phyloP scores from a whole-genome alignment of 768 basidiomycete species.

The Butyriboletus loyo region DNA sequence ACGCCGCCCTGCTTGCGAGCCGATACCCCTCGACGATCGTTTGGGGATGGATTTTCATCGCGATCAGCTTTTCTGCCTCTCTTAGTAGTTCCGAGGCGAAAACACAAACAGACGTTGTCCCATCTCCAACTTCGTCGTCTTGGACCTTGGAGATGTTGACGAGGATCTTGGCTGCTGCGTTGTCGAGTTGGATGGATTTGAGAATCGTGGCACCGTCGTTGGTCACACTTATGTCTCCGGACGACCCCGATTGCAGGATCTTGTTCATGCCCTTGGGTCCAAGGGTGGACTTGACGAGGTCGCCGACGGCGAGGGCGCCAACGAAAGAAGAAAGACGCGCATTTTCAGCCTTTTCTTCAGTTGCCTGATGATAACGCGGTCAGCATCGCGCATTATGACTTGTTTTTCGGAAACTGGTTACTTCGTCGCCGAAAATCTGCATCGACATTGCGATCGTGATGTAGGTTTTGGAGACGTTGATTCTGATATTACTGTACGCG shows the following conservation, averaged over 20 bases:
- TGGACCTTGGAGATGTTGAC: constrained; percentile 99
- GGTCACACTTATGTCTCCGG: constrained; percentile 92
- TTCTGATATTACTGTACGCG: not conserved
- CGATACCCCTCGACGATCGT: constrained; percentile 97
- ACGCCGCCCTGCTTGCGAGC: constrained; percentile 81
- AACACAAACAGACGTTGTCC: constrained; percentile 89
- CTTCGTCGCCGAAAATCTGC: constrained; percentile 70
- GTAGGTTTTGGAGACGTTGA: constrained; percentile 1
- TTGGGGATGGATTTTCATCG: constrained; percentile 93
- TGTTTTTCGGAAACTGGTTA: constrained; percentile 15
- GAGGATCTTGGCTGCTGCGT: constrained; percentile 97
- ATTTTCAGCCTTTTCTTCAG: constrained; percentile 96
- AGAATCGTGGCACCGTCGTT: constrained; percentile 99
- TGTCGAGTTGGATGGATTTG: constrained; percentile 96
- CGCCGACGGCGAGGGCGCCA: constrained; percentile 94
- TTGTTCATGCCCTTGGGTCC: constrained; percentile 99
- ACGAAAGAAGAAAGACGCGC: constrained; percentile 98
- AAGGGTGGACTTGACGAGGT: constrained; percentile 97
- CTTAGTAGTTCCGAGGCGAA: constrained; percentile 86
- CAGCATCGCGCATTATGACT: not conserved
- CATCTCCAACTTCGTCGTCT: constrained; percentile 98
- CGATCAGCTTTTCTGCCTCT: constrained; percentile 94
- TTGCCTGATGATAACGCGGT: constrained; percentile 48
- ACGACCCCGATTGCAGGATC: constrained; percentile 89
- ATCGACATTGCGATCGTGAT: constrained; percentile 37